Evolutionary conservation across 306 rosid species (phyloP).

Genomic region (Luffa acutangula): DNA sequence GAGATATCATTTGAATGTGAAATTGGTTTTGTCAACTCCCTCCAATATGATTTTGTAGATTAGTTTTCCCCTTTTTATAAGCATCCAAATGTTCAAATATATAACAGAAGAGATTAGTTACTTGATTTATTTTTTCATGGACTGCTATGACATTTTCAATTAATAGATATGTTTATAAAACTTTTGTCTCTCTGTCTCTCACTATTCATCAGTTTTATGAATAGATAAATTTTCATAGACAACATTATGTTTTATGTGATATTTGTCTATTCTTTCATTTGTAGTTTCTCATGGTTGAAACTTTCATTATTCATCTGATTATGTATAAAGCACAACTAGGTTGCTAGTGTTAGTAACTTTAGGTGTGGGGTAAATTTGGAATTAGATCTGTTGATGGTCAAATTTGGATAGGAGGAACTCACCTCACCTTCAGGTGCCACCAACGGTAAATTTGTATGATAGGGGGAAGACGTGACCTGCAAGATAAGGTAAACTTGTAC

Average conservation of each 20-base stretch:
- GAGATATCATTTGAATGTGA: no score
- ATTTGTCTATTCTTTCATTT: neutral
- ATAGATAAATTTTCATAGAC: neutral
- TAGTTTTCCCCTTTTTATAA: neutral
- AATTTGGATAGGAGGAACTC: no score
- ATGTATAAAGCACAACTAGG: constrained; percentile 8
- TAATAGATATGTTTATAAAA: neutral
- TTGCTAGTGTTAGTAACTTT: no score
- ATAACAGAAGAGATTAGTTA: neutral
- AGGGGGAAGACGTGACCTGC: no score
- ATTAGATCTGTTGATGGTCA: no score
- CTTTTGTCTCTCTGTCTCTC: neutral
- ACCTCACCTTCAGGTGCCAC: no score
- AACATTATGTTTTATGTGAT: neutral
- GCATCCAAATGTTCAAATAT: neutral
- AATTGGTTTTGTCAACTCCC: no score
- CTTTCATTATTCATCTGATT: neutral
- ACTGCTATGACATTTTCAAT: neutral
- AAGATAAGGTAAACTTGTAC: no score
- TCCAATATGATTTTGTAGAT: no score
- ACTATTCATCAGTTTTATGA: neutral
- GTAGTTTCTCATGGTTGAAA: neutral
- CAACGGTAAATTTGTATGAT: no score
- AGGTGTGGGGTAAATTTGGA: no score
- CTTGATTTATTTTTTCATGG: neutral